phyloP scores from a whole-genome alignment of 1,284 basidiomycete species.

The Schizophyllum amplum region DNA sequence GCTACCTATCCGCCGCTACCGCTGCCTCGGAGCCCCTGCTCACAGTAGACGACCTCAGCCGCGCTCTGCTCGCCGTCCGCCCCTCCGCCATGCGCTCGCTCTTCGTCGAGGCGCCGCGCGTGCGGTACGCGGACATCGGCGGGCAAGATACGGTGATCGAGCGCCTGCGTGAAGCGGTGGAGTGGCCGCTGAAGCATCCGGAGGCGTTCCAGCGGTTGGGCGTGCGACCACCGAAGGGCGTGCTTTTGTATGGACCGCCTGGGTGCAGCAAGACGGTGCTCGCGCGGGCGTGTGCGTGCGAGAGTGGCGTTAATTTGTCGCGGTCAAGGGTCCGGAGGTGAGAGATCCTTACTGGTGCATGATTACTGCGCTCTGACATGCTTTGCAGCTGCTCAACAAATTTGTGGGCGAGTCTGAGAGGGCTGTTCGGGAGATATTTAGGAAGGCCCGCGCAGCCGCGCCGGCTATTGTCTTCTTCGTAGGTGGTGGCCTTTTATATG shows the following conservation, averaged over 20 bases:
- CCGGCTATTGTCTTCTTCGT: conserved; percentile 98
- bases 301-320: conserved; percentile 93
- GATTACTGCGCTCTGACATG: conserved; percentile 1
- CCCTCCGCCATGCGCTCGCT: conserved; percentile 94
- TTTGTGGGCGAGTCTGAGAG: conserved; percentile 97
- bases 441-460: conserved; percentile 88
- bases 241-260: conserved; percentile 93
- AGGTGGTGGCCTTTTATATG: conserved; percentile 22
- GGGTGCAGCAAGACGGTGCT: conserved; percentile 97
- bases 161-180: conserved; percentile 81
- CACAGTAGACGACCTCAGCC: conserved; percentile 56
- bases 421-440: conserved; percentile 90
- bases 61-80: conserved; percentile 72
- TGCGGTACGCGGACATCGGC: conserved; percentile 86
- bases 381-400: conserved; percentile 80
- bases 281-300: conserved; percentile 89
- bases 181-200: conserved; percentile 90
- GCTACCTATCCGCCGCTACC: conserved; percentile 43
- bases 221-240: conserved; percentile 82
- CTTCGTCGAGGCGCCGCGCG: conserved; percentile 79
- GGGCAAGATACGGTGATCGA: conserved; percentile 77
- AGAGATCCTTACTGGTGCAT: background rate
- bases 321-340: conserved; percentile 97
- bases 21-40: conserved; percentile 33
- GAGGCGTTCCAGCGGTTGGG: conserved; percentile 85